Percentiles rank a stretch among this genome's conserved stretches.
Conservation (phyloP, 1,139 yeast species). For the Hemisphaericaspora subhashii region DNA sequence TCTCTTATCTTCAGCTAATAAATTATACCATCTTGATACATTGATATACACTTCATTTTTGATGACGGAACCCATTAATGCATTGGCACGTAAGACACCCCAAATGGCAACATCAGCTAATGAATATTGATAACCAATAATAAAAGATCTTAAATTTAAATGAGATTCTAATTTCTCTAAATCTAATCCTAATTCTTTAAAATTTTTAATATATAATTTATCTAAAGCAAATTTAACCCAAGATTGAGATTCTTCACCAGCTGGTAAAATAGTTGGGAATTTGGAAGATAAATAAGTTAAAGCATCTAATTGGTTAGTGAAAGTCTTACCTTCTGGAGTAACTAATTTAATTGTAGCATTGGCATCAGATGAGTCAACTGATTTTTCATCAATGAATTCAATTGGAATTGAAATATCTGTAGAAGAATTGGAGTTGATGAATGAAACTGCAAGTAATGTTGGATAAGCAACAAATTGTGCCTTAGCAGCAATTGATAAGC, state of each 20-base stretch:
- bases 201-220: slow-evolving; percentile 77
- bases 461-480: slow-evolving; percentile 82
- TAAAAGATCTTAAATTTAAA: slow-evolving; percentile 80
- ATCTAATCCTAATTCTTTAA: slow-evolving; percentile 74
- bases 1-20: slow-evolving; percentile 59
- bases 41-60: slow-evolving; percentile 82
- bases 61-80: slow-evolving; percentile 86
- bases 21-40: slow-evolving; percentile 90
- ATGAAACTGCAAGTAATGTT: slow-evolving; percentile 74
- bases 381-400: slow-evolving; percentile 66
- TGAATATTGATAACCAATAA: slow-evolving; percentile 65
- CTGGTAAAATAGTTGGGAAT: slow-evolving; percentile 40
- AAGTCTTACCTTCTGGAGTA: slow-evolving; percentile 46
- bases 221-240: slow-evolving; percentile 74
- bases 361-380: slow-evolving; percentile 37
- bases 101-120: slow-evolving; percentile 85
- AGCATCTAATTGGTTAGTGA: slow-evolving; percentile 44
- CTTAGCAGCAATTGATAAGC: slow-evolving; percentile 76
- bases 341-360: slow-evolving; percentile 44
- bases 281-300: slow-evolving; percentile 46
- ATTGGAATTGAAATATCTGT: slow-evolving; percentile 50
- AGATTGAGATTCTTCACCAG: slow-evolving; percentile 37
- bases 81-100: slow-evolving; percentile 93
- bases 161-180: slow-evolving; percentile 76
- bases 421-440: slow-evolving; percentile 56